phyloP scores from a whole-genome alignment of 306 rosid genomes.

The Morella rubra region DNA sequence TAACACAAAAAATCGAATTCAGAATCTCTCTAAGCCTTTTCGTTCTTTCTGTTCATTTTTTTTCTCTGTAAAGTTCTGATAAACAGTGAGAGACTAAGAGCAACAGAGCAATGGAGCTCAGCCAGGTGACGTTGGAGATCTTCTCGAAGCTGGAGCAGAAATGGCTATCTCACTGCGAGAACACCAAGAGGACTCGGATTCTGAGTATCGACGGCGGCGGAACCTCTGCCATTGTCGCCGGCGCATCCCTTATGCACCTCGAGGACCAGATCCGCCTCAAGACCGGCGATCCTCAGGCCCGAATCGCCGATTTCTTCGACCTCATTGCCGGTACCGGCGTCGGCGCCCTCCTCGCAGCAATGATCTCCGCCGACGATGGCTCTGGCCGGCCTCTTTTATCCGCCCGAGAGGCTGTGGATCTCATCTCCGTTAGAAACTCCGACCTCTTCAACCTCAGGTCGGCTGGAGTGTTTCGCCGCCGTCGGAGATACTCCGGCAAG shows the following conservation, averaged over 20 bases:
- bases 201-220: constrained; percentile 98
- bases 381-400: constrained; percentile 75
- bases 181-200: constrained; percentile 65
- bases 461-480: constrained; percentile 46
- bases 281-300: constrained; percentile 72
- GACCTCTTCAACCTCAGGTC: constrained; percentile 46
- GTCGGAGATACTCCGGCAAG: constrained; percentile 49
- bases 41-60: neutral
- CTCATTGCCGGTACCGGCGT: constrained; percentile 81
- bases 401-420: constrained; percentile 61
- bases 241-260: constrained; percentile 64
- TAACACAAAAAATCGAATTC: neutral
- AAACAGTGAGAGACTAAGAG: neutral
- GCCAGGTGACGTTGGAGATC: constrained; percentile 77
- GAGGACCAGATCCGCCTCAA: constrained; percentile 96
- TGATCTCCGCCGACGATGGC: constrained; percentile 66
- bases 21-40: neutral
- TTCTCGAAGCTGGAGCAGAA: constrained; percentile 88
- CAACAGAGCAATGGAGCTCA: constrained; percentile 61
- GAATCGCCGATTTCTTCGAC: constrained; percentile 81
- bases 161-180: constrained; percentile 87
- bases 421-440: constrained; percentile 38
- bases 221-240: constrained; percentile 72
- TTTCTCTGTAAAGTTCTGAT: neutral
- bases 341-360: constrained; percentile 78